Evolutionary conservation across 352 stramenopile species (phyloP), one percentile per base, ranked within the genome.

Genomic region (Elongisporangium undulatum): DNA sequence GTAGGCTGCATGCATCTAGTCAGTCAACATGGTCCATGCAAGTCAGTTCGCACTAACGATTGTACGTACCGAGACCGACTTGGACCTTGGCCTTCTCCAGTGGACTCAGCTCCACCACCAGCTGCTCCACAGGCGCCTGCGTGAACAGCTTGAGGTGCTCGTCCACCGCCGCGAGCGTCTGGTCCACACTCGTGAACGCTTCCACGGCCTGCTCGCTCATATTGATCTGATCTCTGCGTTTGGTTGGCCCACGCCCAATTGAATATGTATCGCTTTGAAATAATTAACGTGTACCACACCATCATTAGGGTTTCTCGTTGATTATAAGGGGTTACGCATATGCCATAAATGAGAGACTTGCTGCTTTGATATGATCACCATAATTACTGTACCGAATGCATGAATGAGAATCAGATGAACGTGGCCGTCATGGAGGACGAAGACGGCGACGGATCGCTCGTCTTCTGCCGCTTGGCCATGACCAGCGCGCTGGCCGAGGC

Each of bases 71-170:
- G 3, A 95, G 61, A 17, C 82, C 90, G 49, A 95, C 86, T 58
- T 94, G 79, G 55, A 93, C 74, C 62, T 94, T 95, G 26, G 86
- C 86, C 41, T 87, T 85, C 58, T 94, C 81, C 23, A 95, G 57
- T 17, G 82, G 78, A 58, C 64, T 78, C 1, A 93, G 69, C 29
- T 82, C 71, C 4, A 77, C 69, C 54, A 82, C 45, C 45, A 89
- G 82, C 22, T 82, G 72, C 63, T 91, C 81, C 50, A 89, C 58
- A 3, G 75, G 76, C 3, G 64, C 73, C 52, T 77, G 61, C 10
- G 71, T 77, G 51, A 93, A 82, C 23, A 89, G 66, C 56, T 74
- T 58, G 17, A 93, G 69, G 54, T 91, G 79, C 66, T 91, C 71
- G 58, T 93, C 81, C 59, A 93, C 81, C 1, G 79, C 76, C 58